phyloP scores from a whole-genome alignment of 2,329 filamentous ascomycete species.

The Boeremia exigua region DNA sequence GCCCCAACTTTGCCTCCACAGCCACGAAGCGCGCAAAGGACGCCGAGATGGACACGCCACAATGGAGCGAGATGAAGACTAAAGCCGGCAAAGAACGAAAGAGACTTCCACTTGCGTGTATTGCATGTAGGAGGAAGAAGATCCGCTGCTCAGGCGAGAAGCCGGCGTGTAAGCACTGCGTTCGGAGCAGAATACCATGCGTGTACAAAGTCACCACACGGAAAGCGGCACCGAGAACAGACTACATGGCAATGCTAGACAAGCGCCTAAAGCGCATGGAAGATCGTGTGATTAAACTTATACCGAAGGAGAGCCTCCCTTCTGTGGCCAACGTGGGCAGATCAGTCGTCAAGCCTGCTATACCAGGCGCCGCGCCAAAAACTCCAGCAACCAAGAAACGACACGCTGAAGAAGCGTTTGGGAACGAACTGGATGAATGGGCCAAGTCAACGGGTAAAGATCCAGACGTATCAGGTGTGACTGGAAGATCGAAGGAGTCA shows the following conservation, averaged over 20 bases:
- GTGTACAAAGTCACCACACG: slow-evolving; percentile 97
- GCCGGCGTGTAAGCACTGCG: slow-evolving; percentile 94
- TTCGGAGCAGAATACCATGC: slow-evolving; percentile 89
- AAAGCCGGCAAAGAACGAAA: slow-evolving; percentile 94
- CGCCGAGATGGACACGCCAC: slow-evolving; percentile 44
- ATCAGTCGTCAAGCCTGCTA: slow-evolving; percentile 83
- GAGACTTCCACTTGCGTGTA: slow-evolving; percentile 88
- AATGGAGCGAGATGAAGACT: slow-evolving; percentile 61
- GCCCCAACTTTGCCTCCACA: slow-evolving; percentile 29
- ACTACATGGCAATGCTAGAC: slow-evolving; percentile 99
- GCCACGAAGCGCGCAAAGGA: slow-evolving; percentile 39
- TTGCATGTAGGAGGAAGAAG: slow-evolving; percentile 95
- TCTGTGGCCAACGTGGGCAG: slow-evolving; percentile 72
- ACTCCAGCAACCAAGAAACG: slow-evolving; percentile 74
- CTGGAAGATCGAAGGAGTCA: slow-evolving; percentile 55
- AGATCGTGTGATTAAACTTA: slow-evolving; percentile 93
- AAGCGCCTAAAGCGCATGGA: slow-evolving; percentile 97
- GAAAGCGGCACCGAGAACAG: slow-evolving; percentile 91
- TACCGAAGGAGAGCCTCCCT: slow-evolving; percentile 84
- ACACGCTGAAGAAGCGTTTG: slow-evolving; percentile 85
- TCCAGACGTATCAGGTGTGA: slow-evolving; percentile 59
- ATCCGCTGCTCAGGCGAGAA: slow-evolving; percentile 98
- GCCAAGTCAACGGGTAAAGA: slow-evolving; percentile 64
- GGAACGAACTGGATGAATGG: slow-evolving; percentile 81
- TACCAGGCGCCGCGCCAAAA: slow-evolving; percentile 63